Conservation (phyloP, 192 early-diverging fungal genomes). For the Dissophora globulifera region DNA sequence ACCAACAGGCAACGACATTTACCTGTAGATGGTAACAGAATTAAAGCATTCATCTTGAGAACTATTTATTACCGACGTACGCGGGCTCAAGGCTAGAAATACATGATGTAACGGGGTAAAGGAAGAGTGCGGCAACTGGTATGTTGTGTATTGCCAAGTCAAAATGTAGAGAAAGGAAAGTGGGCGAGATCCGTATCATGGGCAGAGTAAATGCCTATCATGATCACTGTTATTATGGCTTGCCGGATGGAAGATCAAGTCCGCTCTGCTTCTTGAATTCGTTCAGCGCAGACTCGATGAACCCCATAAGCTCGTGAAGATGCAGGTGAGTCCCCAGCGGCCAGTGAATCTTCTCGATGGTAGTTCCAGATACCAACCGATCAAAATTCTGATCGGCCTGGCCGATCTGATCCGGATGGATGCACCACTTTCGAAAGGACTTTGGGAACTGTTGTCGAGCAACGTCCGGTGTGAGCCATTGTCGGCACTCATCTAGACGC, state of each 20-base stretch:
- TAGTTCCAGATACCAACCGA: conserved; percentile 20
- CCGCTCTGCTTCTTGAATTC: conserved; percentile 32
- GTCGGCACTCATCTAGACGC: conserved; percentile 36
- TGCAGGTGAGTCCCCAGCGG: conserved; percentile 34
- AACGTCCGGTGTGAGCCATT: conserved; percentile 38
- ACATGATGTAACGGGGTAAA: not conserved
- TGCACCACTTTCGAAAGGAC: conserved; percentile 37
- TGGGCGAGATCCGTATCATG: too few species aligned
- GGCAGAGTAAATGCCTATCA: too few species aligned
- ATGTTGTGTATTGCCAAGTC: too few species aligned
- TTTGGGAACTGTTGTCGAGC: conserved; percentile 35
- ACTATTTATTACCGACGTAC: not conserved
- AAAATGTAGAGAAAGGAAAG: not conserved
- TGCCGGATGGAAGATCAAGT: not conserved
- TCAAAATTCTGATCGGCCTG: conserved; percentile 12
- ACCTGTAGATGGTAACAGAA: too few species aligned
- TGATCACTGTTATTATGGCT: too few species aligned
- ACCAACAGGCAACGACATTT: conserved; percentile 50
- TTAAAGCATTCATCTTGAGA: too few species aligned
- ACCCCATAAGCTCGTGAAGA: conserved; percentile 36
- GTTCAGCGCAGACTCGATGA: conserved; percentile 25
- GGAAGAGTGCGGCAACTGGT: not conserved
- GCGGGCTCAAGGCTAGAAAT: not conserved
- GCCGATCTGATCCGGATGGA: conserved; percentile 43
- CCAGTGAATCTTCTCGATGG: conserved; percentile 38